phyloP scores from a whole-genome alignment of 163 green algal genomes.

The Trebouxia gelatinosa region DNA sequence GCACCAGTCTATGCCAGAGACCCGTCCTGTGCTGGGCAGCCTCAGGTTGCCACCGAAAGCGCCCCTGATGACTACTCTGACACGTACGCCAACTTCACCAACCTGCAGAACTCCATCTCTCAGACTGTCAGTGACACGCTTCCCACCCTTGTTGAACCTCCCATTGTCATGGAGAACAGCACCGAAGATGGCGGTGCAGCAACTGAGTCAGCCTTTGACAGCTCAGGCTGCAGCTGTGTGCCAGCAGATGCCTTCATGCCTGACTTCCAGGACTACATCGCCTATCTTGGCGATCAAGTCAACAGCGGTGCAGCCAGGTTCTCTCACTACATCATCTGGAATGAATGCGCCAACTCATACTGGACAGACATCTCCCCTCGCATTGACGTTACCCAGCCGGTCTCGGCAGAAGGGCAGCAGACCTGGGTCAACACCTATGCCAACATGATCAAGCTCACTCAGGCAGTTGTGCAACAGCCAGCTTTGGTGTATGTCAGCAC shows the following conservation, averaged over 20 bases:
- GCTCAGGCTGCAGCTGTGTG: conserved; percentile 26
- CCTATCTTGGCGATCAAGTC: conserved; percentile 13
- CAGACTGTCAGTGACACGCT: neutral
- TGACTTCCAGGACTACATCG: conserved; percentile 19
- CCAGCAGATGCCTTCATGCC: conserved; percentile 23
- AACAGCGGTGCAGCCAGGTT: conserved; percentile 5
- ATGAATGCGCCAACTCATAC: conserved; percentile 20
- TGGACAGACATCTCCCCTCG: conserved; percentile 28
- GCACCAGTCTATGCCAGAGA: conserved; percentile 10
- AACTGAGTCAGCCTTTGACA: conserved; percentile 23
- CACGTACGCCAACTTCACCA: conserved; percentile 19
- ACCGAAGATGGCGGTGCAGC: neutral
- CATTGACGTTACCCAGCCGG: conserved; percentile 10
- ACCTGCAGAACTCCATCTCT: neutral
- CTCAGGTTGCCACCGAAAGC: conserved; percentile 4
- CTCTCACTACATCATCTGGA: conserved; percentile 24
- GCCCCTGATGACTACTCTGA: conserved; percentile 16
- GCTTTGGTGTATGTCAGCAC: conserved; percentile 28
- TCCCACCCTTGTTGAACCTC: neutral
- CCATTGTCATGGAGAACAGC: neutral
- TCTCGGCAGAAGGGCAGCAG: neutral
- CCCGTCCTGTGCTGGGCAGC: conserved; percentile 3
- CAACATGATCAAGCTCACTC: conserved; percentile 27
- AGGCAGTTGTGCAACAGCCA: conserved; percentile 17
- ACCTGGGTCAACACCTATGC: conserved; percentile 22